phyloP scores from a whole-genome alignment of 441 rosid genomes.

The Pelargonium cotyledonis region DNA sequence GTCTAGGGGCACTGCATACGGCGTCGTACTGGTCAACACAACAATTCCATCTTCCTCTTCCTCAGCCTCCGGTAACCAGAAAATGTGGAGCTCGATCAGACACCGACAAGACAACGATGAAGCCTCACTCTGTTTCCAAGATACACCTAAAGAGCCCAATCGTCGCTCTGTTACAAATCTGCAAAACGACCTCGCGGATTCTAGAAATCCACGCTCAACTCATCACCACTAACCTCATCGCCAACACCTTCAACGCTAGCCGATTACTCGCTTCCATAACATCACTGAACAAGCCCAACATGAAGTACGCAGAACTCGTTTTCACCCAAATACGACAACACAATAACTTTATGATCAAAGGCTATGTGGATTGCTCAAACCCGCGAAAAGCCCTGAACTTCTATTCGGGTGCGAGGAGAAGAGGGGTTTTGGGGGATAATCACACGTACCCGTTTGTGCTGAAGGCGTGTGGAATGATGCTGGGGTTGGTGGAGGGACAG shows the following conservation, averaged over 20 bases:
- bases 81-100: neutral
- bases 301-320: conserved; percentile 17
- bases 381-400: conserved; percentile 18
- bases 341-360: conserved; percentile 28
- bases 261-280: conserved; percentile 20
- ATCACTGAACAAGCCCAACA: conserved; percentile 4
- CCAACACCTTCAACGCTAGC: conserved; percentile 12
- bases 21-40: neutral
- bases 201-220: conserved; percentile 27
- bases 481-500: conserved; percentile 24
- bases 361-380: conserved; percentile 16
- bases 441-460: conserved; percentile 28
- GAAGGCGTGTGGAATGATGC: conserved; percentile 26
- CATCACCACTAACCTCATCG: conserved; percentile 14
- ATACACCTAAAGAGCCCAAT: conserved; percentile 10
- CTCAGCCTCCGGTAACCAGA: neutral
- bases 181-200: conserved; percentile 16
- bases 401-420: conserved; percentile 22
- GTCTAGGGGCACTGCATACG: too few species aligned
- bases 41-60: neutral
- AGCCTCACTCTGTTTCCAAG: conserved; percentile 8
- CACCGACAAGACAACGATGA: neutral
- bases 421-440: conserved; percentile 18
- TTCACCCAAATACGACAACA: conserved; percentile 19
- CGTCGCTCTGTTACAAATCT: conserved; percentile 18